These are phyloP conservation scores for Tuber borchii DNA, from an alignment of 495 filamentous ascomycete species.

Conservation along the genomic window DNA sequence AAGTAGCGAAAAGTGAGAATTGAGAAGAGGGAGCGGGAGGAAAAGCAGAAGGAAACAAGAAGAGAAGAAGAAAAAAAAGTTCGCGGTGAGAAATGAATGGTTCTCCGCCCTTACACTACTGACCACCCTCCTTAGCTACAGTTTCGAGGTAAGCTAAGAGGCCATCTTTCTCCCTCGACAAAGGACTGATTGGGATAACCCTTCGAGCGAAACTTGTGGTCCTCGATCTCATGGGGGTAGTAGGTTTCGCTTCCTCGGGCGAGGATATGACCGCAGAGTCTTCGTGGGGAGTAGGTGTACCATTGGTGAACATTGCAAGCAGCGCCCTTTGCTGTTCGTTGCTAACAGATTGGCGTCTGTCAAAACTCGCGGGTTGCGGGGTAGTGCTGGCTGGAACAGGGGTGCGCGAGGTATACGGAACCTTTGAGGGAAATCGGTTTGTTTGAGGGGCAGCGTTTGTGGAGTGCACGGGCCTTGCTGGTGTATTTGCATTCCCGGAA, in stretches of 20 bases:
- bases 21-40: constrained; percentile 10
- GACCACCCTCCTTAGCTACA: constrained; percentile 33
- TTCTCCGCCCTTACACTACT: constrained; percentile 11
- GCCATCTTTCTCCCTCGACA: constrained; percentile 25
- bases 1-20: constrained; percentile 14
- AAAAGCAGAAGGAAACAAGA: background rate
- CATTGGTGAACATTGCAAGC: constrained; percentile 36
- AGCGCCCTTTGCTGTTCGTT: constrained; percentile 34
- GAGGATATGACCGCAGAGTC: constrained; percentile 9
- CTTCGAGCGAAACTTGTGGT: constrained; percentile 2
- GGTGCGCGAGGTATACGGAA: constrained; percentile 4
- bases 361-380: constrained; percentile 18
- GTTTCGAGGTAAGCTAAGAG: constrained; percentile 38
- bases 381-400: constrained; percentile 6
- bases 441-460: background rate
- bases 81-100: background rate
- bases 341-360: constrained; percentile 33
- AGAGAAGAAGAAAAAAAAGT: background rate
- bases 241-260: constrained; percentile 20
- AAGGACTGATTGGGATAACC: constrained; percentile 24
- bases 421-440: background rate
- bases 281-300: background rate
- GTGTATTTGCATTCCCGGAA: background rate
- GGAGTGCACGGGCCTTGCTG: background rate
- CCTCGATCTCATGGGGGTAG: constrained; percentile 14